Conservation (phyloP, 345 rosid species). For the Cardamine occulta region DNA sequence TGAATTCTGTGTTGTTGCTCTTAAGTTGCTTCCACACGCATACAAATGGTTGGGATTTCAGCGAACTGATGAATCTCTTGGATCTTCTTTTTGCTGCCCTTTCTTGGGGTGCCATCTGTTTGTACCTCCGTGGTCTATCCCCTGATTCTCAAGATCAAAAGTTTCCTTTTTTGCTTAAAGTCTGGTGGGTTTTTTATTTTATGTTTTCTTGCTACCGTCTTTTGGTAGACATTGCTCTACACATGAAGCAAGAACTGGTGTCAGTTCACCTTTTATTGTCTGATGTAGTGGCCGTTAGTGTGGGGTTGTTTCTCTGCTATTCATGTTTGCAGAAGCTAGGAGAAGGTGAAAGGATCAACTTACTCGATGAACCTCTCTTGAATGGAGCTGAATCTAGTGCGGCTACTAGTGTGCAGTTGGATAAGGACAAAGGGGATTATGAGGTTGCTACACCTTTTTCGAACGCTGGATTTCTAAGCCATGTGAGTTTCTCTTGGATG, state of each 20-base stretch:
- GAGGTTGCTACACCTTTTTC: conserved; percentile 50
- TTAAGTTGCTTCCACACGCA: conserved; percentile 64
- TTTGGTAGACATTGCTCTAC: conserved; percentile 55
- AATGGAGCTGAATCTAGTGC: conserved; percentile 38
- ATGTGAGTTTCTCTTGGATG: conserved; percentile 58
- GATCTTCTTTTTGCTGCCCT: conserved; percentile 63
- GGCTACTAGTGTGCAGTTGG: conserved; percentile 29
- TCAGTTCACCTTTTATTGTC: conserved; percentile 45
- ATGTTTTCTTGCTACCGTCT: conserved; percentile 63
- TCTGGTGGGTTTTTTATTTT: conserved; percentile 75
- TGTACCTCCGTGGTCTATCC: conserved; percentile 45
- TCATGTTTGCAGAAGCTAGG: conserved; percentile 53
- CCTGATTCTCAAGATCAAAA: conserved; percentile 37
- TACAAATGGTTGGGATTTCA: conserved; percentile 56
- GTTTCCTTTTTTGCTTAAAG: conserved; percentile 61
- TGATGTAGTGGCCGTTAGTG: conserved; percentile 56
- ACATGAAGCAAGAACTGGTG: conserved; percentile 37
- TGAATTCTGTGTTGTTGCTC: conserved; percentile 52
- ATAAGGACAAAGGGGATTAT: conserved; percentile 39
- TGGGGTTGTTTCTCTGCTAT: conserved; percentile 63
- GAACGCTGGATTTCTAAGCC: conserved; percentile 48
- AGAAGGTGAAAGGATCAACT: conserved; percentile 36
- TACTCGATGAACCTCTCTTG: conserved; percentile 56
- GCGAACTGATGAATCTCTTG: conserved; percentile 41
- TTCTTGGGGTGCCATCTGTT: conserved; percentile 64